These are phyloP conservation scores for Takashimella koratensis DNA, from an alignment of 1,284 basidiomycete species.

Conservation along the genomic window DNA sequence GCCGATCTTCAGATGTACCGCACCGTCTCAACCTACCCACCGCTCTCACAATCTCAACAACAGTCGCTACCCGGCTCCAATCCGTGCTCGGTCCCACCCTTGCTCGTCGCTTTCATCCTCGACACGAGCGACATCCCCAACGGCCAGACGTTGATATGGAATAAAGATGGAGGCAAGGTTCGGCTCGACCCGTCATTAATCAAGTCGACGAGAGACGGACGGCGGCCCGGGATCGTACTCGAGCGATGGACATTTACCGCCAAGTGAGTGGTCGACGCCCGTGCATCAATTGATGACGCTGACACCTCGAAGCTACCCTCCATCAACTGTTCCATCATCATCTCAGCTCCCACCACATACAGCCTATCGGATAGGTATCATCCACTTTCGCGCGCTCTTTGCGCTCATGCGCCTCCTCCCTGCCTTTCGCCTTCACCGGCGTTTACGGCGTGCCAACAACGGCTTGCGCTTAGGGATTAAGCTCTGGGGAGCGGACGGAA, in stretches of 20 bases:
- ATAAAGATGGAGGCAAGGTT: conserved; percentile 23
- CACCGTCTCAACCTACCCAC: conserved; percentile 29
- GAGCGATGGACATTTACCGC: conserved; percentile 47
- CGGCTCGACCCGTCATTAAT: conserved; percentile 25
- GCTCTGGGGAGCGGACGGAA: conserved; percentile 45
- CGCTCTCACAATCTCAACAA: neutral
- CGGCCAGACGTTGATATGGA: conserved; percentile 43
- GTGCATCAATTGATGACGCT: too few species aligned
- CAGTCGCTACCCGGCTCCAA: conserved; percentile 7
- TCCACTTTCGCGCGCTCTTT: conserved; percentile 45
- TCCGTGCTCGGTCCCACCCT: conserved; percentile 36
- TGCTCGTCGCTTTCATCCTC: conserved; percentile 46
- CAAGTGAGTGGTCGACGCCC: conserved; percentile 36
- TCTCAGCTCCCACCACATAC: conserved; percentile 37
- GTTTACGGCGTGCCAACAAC: conserved; percentile 36
- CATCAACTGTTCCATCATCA: conserved; percentile 4
- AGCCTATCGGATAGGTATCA: conserved; percentile 43
- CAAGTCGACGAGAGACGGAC: conserved; percentile 19
- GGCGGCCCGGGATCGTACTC: conserved; percentile 37
- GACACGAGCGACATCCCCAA: conserved; percentile 43
- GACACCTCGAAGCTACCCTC: neutral
- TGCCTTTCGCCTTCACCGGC: conserved; percentile 38
- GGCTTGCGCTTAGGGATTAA: conserved; percentile 46
- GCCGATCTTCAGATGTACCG: conserved; percentile 42
- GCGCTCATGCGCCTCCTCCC: conserved; percentile 42